A percentile compares a stretch with the other conserved stretches of the same genome.
phyloP scores from a whole-genome alignment of 1,284 basidiomycete genomes.

The Moniliophthora roreri region DNA sequence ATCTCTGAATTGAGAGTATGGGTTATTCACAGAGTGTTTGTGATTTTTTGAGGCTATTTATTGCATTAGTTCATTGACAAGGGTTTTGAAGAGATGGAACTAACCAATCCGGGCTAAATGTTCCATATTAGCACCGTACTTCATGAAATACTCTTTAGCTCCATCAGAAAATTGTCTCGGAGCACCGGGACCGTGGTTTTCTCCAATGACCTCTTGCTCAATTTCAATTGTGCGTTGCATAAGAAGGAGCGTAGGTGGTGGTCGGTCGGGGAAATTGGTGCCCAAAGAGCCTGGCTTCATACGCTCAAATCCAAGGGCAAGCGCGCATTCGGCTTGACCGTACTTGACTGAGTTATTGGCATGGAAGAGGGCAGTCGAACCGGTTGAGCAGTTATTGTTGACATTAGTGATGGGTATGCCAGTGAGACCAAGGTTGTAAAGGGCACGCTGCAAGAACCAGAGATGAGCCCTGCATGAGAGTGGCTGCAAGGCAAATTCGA shows the following conservation, averaged over 20 bases:
- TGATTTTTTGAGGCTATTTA: constrained; percentile 81
- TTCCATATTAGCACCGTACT: constrained; percentile 68
- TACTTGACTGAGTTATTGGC: constrained; percentile 69
- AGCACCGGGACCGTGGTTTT: constrained; percentile 68
- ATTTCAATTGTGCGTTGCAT: constrained; percentile 45
- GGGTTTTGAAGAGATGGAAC: constrained; percentile 16
- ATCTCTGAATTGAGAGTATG: constrained; percentile 83
- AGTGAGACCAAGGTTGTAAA: constrained; percentile 87
- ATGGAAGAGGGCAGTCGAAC: constrained; percentile 72
- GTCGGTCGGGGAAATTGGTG: constrained; percentile 71
- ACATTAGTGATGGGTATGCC: constrained; percentile 86
- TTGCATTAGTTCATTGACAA: neutral
- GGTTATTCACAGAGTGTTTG: constrained; percentile 79
- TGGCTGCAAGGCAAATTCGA: constrained; percentile 9
- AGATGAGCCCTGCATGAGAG: neutral
- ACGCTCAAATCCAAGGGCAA: constrained; percentile 87
- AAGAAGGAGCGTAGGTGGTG: constrained; percentile 55
- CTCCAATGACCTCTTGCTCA: constrained; percentile 53
- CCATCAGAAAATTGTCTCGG: constrained; percentile 81
- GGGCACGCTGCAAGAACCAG: constrained; percentile 49
- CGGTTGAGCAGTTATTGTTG: constrained; percentile 84
- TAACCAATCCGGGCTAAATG: constrained; percentile 78
- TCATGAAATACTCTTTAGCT: constrained; percentile 76
- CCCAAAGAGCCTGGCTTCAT: constrained; percentile 81
- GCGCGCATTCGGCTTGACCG: constrained; percentile 72